Base-by-base conservation (phyloP, 1,284 basidiomycete species). In the Trichosporon asahii region DNA sequence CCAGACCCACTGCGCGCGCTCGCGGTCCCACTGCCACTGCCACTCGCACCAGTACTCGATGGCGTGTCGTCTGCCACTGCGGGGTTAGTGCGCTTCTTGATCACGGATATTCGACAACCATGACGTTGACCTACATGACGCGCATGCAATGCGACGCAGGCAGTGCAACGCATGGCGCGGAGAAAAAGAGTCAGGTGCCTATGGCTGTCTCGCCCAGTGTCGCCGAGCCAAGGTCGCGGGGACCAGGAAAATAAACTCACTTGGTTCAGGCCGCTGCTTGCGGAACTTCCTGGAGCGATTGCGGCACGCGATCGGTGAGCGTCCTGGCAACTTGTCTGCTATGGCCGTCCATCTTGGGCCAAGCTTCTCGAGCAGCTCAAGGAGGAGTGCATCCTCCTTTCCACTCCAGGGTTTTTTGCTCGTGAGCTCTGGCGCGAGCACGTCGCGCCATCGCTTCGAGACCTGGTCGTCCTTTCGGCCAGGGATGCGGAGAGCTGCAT, bases 381-480 rank as follows among this genome's bases (percentile, higher is more conserved):
- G 64, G n/a, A 76, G 65, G 31, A 74, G 49, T 3, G 69, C 68
- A 46, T 76, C 75, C 66, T 76, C 75, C 8, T 69, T 37, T 27
- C 37, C 35, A 2, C 71, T 68, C 75, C 75, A 76, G 9, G 75
- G 72, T 40, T 65, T 68, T 35, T 75, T 69, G 64, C 68, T 65
- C 3, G 67, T 71, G 37, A 76, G 72, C 27, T 70, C 70, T 8
- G 75, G 74, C 9, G 68, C 68, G 25, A 75, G 68, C 18, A 76
- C 75, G 65, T 76, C 75, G 35, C 70, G 57, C 75, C 75, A 76
- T 15, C 75, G 69, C 53, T 76, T 76, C 29, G 75, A 71, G 1
- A 73, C 70, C 49, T 76, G 75, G 55, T 76, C 75, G 60, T 76
- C 74, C 23, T 73, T 76, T 4, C 75, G 71, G 1, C 75, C 75